These are phyloP conservation scores for Mycena floridula DNA, from an alignment of 768 basidiomycete genomes.

Conservation along the genomic window DNA sequence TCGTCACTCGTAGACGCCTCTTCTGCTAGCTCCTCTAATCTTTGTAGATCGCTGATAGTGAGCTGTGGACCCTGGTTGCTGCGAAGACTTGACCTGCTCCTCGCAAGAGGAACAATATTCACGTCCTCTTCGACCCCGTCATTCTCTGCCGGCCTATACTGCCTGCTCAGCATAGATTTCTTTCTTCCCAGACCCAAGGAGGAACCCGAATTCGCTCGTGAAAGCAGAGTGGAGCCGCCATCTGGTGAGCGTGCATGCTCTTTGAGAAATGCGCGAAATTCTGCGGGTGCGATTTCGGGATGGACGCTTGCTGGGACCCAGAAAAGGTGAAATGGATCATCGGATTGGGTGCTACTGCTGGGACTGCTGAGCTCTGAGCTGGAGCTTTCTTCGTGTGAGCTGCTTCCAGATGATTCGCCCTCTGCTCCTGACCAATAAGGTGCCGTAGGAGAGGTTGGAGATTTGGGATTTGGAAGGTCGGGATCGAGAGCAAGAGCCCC, in stretches of 20 bases:
- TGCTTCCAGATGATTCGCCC: too few relatives aligned
- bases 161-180: constrained; percentile 90
- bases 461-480: constrained; percentile 76
- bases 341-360: constrained; percentile 22
- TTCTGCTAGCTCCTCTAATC: constrained; percentile 87
- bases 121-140: constrained; percentile 72
- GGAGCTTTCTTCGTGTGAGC: constrained; percentile 16
- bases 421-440: constrained; percentile 39
- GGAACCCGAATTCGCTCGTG: constrained; percentile 36
- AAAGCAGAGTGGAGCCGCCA: constrained; percentile 26
- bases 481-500: constrained; percentile 85
- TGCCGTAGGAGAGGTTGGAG: constrained; percentile 51
- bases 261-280: constrained; percentile 92
- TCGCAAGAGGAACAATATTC: constrained; percentile 61
- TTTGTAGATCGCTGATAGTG: constrained; percentile 91
- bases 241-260: constrained; percentile 74
- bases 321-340: constrained; percentile 89
- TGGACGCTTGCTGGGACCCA: constrained; percentile 98
- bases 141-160: constrained; percentile 78
- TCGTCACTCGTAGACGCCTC: constrained; percentile 82
- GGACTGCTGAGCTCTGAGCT: constrained; percentile 21
- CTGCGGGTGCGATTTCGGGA: constrained; percentile 94
- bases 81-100: constrained; percentile 64
- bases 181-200: constrained; percentile 65
- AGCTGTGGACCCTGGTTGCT: constrained; percentile 74